Base-by-base conservation (phyloP, 306 rosid genomes). In the Gillenia trifoliata region DNA sequence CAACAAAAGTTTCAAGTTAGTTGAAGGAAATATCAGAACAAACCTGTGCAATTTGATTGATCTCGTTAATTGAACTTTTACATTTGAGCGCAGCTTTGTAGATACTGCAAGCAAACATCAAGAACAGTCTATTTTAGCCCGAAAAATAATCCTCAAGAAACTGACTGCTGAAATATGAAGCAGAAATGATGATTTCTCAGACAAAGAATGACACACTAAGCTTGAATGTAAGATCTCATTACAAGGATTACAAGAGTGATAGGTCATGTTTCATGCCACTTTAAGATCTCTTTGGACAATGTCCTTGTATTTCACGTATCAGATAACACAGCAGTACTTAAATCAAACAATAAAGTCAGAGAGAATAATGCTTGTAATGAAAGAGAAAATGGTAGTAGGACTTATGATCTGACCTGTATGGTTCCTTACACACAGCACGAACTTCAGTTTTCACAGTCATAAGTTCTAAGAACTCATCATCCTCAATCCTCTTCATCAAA, bases 21-120 rank as follows among this genome's bases (percentile, higher is more conserved):
- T 78, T 33, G 60, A 85, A 68, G 74, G 74, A 62, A 59, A 74
- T 56, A 75, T 15, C 67, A 71, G 71, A 85, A 82, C 86, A 79
- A 77, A 94, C 99, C 99, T 92, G 99, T 31, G 96, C 90, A 86
- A 95, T 87, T 82, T 88, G 97, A 80, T 92, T 95, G 79, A 95
- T 86, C 83, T 95, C 97, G 66, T 87, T 90, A 78, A 92, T 90
- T 30, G 87, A 87, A 74, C 96, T 84, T 73, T 87, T 85, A 50
- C 98, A 92, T 78, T 92, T 92, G 84, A 89, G 89, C 60, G 86
- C 92, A 71, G 96, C 82, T 78, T 84, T 92, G 76, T 95, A 92
- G 78, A 95, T 73, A 72, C 99, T 95, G 92, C 83, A 89, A 50
- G 81, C 71, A 31, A 76, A 59, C 71, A 81, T 68, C 56, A 81